These are phyloP conservation scores for Chrysopogon serrulatus DNA, from an alignment of 176 grass and related monocot species.

Conservation along the genomic window DNA sequence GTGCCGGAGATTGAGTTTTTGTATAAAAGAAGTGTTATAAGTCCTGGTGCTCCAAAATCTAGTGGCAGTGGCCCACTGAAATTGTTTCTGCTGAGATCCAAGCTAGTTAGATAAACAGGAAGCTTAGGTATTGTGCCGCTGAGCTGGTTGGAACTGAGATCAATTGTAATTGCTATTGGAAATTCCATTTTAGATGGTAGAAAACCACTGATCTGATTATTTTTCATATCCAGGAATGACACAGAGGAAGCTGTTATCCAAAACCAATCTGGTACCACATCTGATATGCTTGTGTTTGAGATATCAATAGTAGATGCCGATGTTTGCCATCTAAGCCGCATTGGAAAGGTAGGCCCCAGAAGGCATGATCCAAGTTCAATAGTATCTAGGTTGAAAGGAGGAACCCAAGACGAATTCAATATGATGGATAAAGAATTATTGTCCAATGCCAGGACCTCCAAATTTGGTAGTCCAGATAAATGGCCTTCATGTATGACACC, in stretches of 20 bases:
- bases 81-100: slow-evolving; percentile 36
- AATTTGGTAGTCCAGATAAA: neutral
- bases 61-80: slow-evolving; percentile 10
- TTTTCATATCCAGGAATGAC: neutral
- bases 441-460: rapidly evolving
- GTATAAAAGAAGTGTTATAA: neutral
- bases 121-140: slow-evolving; percentile 27
- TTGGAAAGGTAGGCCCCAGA: slow-evolving; percentile 3
- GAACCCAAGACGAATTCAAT: neutral
- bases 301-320: neutral
- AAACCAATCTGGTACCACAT: slow-evolving; percentile 16
- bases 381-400: neutral
- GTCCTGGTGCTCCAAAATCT: neutral
- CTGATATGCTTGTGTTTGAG: slow-evolving; percentile 25
- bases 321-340: slow-evolving; percentile 7
- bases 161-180: rapidly evolving
- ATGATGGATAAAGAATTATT: neutral
- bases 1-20: slow-evolving; percentile 24
- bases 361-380: neutral
- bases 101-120: rapidly evolving
- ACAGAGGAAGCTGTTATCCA: neutral
- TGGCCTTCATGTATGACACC: neutral
- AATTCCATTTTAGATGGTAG: slow-evolving; percentile 13
- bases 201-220: slow-evolving; percentile 4
- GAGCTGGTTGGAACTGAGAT: slow-evolving; percentile 22